Evolutionary conservation across 2,329 filamentous ascomycete species (phyloP).

Genomic region (Trichoderma sp.): DNA sequence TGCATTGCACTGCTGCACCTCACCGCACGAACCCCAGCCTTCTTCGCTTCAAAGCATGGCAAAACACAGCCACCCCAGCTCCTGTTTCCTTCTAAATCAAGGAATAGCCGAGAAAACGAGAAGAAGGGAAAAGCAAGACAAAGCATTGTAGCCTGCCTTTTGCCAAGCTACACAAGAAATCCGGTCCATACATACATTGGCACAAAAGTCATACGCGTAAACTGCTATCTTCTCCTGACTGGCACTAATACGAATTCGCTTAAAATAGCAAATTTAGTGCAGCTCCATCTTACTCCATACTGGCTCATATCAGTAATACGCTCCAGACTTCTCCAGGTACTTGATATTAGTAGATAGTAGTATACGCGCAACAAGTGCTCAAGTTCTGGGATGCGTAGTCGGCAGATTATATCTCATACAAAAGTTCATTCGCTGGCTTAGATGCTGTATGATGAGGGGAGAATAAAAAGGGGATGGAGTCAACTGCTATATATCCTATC

Average conservation of each 20-base stretch:
- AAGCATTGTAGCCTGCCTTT: not conserved
- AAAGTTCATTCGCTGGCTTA: not conserved
- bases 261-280: not conserved
- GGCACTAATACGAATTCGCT: not conserved
- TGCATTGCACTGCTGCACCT: not conserved
- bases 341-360: not conserved
- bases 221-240: not conserved
- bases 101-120: not conserved
- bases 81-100: not conserved
- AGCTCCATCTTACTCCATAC: not conserved
- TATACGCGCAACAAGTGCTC: not conserved
- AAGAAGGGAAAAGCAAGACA: not conserved
- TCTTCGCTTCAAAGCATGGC: not conserved
- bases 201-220: not conserved
- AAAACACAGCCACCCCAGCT: conserved; percentile 1
- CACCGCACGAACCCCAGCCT: not conserved
- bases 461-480: not conserved
- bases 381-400: not conserved
- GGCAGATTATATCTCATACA: not conserved
- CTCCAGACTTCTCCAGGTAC: not conserved
- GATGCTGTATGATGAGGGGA: not conserved
- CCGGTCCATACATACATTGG: not conserved
- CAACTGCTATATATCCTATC: not conserved
- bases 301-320: not conserved
- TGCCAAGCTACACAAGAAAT: not conserved